Evolutionary conservation across 768 basidiomycete species (phyloP).

Genomic region (Kwoniella botswanensis): DNA sequence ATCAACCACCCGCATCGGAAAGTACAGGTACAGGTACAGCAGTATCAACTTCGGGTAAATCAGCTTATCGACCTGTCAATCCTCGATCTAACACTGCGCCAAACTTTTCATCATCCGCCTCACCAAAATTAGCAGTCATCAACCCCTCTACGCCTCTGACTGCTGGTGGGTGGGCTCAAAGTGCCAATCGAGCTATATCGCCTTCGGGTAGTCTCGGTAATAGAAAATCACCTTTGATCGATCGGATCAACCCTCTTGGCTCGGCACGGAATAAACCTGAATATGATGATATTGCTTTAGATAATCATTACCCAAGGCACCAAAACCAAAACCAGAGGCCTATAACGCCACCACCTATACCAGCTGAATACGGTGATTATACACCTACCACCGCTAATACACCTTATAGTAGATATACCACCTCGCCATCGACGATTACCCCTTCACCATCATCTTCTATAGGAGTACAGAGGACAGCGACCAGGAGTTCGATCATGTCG

Average conservation of each 20-base stretch:
- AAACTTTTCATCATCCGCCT: not conserved
- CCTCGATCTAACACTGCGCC: conserved; percentile 2
- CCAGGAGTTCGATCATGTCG: conserved; percentile 2
- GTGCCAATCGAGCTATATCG: not conserved
- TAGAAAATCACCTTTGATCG: conserved; percentile 1
- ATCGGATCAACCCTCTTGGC: conserved; percentile 1
- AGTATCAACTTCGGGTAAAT: not conserved
- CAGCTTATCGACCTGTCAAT: conserved; percentile 8
- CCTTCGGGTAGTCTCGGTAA: not conserved
- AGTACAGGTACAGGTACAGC: not conserved
- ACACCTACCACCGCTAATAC: conserved; percentile 3
- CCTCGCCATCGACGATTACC: conserved; percentile 2
- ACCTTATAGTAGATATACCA: not conserved
- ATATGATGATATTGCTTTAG: conserved; percentile 23
- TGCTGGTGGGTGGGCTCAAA: not conserved
- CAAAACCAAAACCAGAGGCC: not conserved
- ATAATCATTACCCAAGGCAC: not conserved
- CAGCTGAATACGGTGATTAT: conserved; percentile 10
- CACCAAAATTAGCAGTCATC: not conserved
- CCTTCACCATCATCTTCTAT: not conserved
- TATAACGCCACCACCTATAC: not conserved
- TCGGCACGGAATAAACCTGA: conserved; percentile 11
- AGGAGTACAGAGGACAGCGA: conserved; percentile 1
- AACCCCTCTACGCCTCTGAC: not conserved
- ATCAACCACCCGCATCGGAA: not conserved